Evolutionary conservation across 164 flowering plant species (phyloP).

Genomic region (Dillenia suffruticosa): DNA sequence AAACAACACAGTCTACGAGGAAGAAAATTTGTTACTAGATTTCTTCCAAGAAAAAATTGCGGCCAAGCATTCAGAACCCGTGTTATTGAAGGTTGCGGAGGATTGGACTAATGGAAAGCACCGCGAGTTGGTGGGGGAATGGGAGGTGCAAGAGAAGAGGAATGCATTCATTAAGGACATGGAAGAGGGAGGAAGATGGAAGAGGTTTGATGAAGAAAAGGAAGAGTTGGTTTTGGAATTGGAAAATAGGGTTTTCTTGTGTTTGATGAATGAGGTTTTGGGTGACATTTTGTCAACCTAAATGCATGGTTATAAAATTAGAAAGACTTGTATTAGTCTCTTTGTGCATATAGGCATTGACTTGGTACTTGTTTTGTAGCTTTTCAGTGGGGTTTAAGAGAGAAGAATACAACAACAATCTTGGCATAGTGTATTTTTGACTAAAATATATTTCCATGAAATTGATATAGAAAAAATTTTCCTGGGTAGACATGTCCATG

Average conservation of each 20-base stretch:
- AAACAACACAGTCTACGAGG: background rate
- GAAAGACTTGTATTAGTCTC: too few species aligned
- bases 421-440: too few species aligned
- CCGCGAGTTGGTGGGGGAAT: slow-evolving; percentile 17
- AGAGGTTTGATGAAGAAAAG: slow-evolving; percentile 27
- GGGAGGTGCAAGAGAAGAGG: slow-evolving; percentile 37
- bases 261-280: slow-evolving; percentile 49
- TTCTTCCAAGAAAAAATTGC: slow-evolving; percentile 36
- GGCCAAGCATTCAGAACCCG: slow-evolving; percentile 3
- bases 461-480: too few species aligned
- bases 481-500: too few species aligned
- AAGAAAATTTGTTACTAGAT: slow-evolving; percentile 38
- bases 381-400: too few species aligned
- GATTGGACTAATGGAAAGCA: slow-evolving; percentile 44
- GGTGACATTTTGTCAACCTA: slow-evolving; percentile 21
- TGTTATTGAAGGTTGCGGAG: slow-evolving; percentile 30
- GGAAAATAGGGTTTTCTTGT: slow-evolving; percentile 29
- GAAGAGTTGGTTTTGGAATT: slow-evolving; percentile 38
- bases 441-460: too few species aligned
- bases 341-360: too few species aligned
- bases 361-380: too few species aligned
- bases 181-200: slow-evolving; percentile 47
- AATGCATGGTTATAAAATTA: background rate
- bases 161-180: slow-evolving; percentile 38
- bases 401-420: too few species aligned